phyloP scores from a whole-genome alignment of 176 grass and related monocot species.

The Guadua angustifolia region DNA sequence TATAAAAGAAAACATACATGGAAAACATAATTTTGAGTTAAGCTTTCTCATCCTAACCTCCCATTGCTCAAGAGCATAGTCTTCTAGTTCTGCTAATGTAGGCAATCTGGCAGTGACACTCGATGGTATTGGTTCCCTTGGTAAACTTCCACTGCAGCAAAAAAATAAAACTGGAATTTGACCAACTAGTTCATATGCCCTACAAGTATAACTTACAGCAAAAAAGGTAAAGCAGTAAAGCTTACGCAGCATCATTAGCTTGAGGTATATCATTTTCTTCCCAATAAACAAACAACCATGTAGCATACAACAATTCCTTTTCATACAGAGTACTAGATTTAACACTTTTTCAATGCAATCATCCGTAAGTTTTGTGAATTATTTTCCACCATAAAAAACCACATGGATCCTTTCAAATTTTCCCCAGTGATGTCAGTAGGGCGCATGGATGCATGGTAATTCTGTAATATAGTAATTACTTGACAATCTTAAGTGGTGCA shows the following conservation, averaged over 20 bases:
- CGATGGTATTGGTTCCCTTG: conserved; percentile 70
- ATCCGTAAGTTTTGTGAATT: not conserved
- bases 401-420: not conserved
- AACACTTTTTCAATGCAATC: not conserved
- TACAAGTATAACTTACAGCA: not conserved
- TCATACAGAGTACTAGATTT: not conserved
- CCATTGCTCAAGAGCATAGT: conserved; percentile 83
- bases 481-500: not conserved
- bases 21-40: conserved; percentile 28
- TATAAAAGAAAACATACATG: conserved; percentile 28
- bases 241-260: conserved; percentile 14
- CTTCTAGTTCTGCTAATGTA: conserved; percentile 67
- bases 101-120: conserved; percentile 76
- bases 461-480: not conserved
- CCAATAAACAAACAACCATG: not conserved
- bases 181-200: conserved; percentile 21
- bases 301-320: not conserved
- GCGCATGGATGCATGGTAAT: not conserved
- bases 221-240: conserved; percentile 20
- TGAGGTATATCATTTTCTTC: not conserved
- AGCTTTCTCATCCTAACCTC: conserved; percentile 60
- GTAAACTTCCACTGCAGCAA: conserved; percentile 73
- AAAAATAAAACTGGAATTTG: conserved; percentile 31
- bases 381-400: conserved; percentile 7
- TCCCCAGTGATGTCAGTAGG: not conserved